Percentiles rank a stretch among this genome's conserved stretches.
Conservation (phyloP, 1,284 basidiomycete genomes). For the Rhodotorula sp. region DNA sequence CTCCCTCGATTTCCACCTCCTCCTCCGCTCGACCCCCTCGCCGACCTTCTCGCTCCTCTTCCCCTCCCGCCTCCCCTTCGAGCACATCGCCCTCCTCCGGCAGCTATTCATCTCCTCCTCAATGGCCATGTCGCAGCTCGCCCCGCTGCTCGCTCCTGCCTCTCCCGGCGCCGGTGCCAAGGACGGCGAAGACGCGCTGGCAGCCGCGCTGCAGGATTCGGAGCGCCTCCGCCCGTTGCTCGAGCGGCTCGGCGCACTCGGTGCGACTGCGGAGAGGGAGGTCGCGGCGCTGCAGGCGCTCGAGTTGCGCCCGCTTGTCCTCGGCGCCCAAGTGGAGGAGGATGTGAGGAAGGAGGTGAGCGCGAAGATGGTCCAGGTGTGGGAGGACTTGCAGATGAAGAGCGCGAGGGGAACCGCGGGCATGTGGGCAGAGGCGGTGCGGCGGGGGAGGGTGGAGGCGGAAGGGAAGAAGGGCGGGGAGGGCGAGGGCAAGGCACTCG, state of each 20-base stretch:
- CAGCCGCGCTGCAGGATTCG: conserved; percentile 13
- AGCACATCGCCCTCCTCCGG: conserved; percentile 74
- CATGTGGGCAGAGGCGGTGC: conserved; percentile 21
- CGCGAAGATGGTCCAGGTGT: conserved; percentile 13
- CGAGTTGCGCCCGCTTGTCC: conserved; percentile 24
- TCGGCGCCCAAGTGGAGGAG: neutral
- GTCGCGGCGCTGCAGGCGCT: conserved; percentile 19
- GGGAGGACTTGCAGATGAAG: conserved; percentile 31
- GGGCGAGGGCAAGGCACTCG: neutral
- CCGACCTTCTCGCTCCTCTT: conserved; percentile 34
- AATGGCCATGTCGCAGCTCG: conserved; percentile 67
- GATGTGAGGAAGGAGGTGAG: neutral
- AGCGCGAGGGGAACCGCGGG: conserved; percentile 4
- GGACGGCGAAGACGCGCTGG: conserved; percentile 5
- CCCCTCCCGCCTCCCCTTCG: conserved; percentile 54
- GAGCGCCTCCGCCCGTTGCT: conserved; percentile 22
- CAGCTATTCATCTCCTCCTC: conserved; percentile 71
- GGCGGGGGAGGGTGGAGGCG: neutral
- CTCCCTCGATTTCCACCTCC: conserved; percentile 30
- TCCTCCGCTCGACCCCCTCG: conserved; percentile 21
- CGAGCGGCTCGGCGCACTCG: conserved; percentile 12
- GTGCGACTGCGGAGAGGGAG: conserved; percentile 11
- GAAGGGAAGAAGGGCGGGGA: neutral
- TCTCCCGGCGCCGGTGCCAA: neutral
- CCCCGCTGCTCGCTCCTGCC: conserved; percentile 63